Conservation (phyloP, 2,329 filamentous ascomycete genomes). For the Penicillium sp. region DNA sequence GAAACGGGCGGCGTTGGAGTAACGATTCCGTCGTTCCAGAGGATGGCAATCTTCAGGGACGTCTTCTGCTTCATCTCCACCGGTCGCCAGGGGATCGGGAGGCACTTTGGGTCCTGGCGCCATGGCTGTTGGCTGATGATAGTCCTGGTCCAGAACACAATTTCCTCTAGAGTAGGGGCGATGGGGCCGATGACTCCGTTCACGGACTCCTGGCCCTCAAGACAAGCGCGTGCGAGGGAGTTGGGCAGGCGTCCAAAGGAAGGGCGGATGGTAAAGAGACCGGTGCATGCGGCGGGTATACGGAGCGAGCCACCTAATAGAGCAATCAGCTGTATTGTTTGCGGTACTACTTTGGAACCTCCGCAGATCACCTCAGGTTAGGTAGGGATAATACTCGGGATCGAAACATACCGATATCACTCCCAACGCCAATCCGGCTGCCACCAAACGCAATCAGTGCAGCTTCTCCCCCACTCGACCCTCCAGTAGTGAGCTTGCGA, state of each 20-base stretch:
- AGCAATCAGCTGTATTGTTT: neutral
- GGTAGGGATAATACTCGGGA: neutral
- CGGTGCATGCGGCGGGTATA: slow-evolving; percentile 45
- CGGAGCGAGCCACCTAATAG: slow-evolving; percentile 40
- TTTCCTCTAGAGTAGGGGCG: slow-evolving; percentile 41
- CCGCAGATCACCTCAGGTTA: too few relatives aligned
- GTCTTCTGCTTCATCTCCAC: slow-evolving; percentile 23
- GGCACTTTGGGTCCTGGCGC: slow-evolving; percentile 61
- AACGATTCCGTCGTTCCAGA: slow-evolving; percentile 67
- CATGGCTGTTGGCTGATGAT: slow-evolving; percentile 58
- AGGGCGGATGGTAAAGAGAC: slow-evolving; percentile 46
- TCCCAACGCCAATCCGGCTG: slow-evolving; percentile 40
- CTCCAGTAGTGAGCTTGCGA: slow-evolving; percentile 39
- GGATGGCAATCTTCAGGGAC: slow-evolving; percentile 60
- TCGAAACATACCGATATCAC: slow-evolving; percentile 42
- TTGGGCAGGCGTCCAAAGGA: slow-evolving; percentile 47
- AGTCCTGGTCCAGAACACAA: slow-evolving; percentile 43
- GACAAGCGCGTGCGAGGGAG: slow-evolving; percentile 54
- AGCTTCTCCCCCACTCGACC: slow-evolving; percentile 43
- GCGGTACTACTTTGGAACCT: too few relatives aligned
- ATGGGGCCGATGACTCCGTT: slow-evolving; percentile 68
- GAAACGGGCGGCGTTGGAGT: slow-evolving; percentile 67
- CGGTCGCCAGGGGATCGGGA: slow-evolving; percentile 62
- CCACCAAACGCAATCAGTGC: slow-evolving; percentile 40
- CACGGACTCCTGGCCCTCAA: slow-evolving; percentile 69